A percentile compares a stretch with the other conserved stretches of the same genome.
Evolutionary conservation across 2,329 filamentous ascomycete genomes (phyloP).

Genomic region (Aspergillus vadensis): DNA sequence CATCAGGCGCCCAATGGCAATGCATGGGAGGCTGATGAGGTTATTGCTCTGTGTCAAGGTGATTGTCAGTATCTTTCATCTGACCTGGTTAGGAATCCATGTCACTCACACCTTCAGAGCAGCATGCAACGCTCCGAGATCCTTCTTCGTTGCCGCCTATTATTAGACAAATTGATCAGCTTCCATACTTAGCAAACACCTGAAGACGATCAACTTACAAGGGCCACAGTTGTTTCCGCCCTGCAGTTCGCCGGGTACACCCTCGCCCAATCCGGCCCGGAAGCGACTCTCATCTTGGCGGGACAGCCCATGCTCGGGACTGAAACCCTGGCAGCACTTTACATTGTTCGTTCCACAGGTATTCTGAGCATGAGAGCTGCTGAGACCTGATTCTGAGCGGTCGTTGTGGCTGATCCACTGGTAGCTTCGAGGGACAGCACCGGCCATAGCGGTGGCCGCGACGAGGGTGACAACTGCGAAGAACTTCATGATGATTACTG

Average conservation of each 20-base stretch:
- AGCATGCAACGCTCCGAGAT: neutral
- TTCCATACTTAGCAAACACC: too few relatives aligned
- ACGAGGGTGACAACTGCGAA: slow-evolving; percentile 25
- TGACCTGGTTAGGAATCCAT: neutral
- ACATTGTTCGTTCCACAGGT: slow-evolving; percentile 7
- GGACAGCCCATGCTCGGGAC: neutral
- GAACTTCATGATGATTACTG: slow-evolving; percentile 32
- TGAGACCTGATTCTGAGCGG: slow-evolving; percentile 4
- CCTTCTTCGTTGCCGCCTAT: neutral
- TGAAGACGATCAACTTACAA: neutral
- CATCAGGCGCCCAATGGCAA: neutral
- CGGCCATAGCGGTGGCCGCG: slow-evolving; percentile 19
- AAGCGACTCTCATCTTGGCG: neutral
- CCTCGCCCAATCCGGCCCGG: neutral
- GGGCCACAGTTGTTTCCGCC: neutral
- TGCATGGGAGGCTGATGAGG: neutral
- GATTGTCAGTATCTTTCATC: neutral
- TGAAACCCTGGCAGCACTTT: neutral
- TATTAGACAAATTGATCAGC: neutral
- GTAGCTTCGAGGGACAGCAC: neutral
- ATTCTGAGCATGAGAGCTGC: slow-evolving; percentile 8
- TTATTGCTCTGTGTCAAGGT: neutral
- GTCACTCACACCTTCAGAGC: neutral
- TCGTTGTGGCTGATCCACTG: neutral
- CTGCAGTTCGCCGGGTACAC: neutral